Base-by-base conservation (phyloP, 331 rosid species). In the Stylosanthes scabra region DNA sequence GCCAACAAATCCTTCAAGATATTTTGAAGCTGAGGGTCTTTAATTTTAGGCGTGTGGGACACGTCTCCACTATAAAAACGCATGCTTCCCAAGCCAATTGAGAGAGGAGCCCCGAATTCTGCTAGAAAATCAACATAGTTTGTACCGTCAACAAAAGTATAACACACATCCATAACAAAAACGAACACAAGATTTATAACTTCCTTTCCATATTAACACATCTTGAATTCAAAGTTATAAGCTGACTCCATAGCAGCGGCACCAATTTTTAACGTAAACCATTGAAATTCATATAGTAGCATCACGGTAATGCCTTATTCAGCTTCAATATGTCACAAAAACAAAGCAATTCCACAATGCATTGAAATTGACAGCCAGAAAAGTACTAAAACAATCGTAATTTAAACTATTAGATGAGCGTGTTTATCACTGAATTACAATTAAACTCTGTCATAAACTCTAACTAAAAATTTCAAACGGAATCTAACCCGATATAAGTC, bases 1-100 rank as follows among this genome's bases (percentile, higher is more conserved):
- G 97, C 97, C 86, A 95, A 42, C 86, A 95, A 90, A 80, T 88
- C 96, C 86, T 90, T 92, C 88, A 95, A 91, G 55, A 57, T 92
- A 42, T 63, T 74, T 13, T 50, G 79, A 71, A 95, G 91, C 46
- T 66, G 80, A 78, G 92, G 76, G 68, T 92, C 97, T 16, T 72
- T 76, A 29, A 95, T 83, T 58, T 70, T 70, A 62, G 99, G 99
- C 84, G 77, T 6, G 76, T 71, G 92, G 11, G 70, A 70, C 52
- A 84, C 81, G 27, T 80, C 91, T 70, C 75, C 87, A 60, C 99
- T 87, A 65, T 70, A 95, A 63, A 54, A 86, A 60, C 92, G 78
- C 68, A 59, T 29, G 59, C 84, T 81, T 55, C 96, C 92, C 68
- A 88, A 66, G 11, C 88, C 80, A 59, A 41, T 64, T 3, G 86